Evolutionary conservation across 2,329 filamentous ascomycete genomes (phyloP), one percentile per base, ranked within the genome.

Genomic region (Juglanconis oblonga): DNA sequence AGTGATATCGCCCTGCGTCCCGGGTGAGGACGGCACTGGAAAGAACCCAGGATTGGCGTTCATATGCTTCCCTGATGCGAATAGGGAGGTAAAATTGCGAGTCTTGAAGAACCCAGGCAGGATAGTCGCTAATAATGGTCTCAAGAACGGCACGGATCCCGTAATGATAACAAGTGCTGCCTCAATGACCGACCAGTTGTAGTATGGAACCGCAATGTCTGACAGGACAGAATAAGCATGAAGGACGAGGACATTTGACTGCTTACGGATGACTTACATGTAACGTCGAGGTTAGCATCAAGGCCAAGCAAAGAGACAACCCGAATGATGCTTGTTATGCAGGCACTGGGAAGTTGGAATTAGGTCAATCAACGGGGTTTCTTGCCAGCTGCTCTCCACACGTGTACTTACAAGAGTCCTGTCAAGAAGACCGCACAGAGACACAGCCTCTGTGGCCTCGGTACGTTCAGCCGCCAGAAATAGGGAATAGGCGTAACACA

Each of bases 111-210:
- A 58, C 5, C 40, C 42, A 1, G 56, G 56, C 9, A 35, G 38
- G 14, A 52, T 54, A 14, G 56, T 53, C n/a, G 45, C 42, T 8
- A 58, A 13, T 7, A 71, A 61, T 2, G 69, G 69, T 6, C 69
- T 62, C 36, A 74, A 65, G 8, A 68, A 67, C 3, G 72, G 71
- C n/a, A 73, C 61, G 6, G 71, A 73, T 9, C 71, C 71, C 61
- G 70, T 72, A 36, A 72, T 65, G 59, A 74, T 74, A 51, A 68
- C 70, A 11, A 73, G 63, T 33, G 67, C 69, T 52, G 68, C 68
- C 59, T 74, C 72, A 35, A 71, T 66, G 35, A 72, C 64, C 6
- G 70, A 69, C 69, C 70, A 73, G 58, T 71, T 65, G 49, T 72
- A 64, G 50, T 68, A 68, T 0, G 64, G 62, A 17, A 68, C 67